These are phyloP conservation scores for Henckelia pumila DNA, from an alignment of 257 asterid species.

Conservation along the genomic window DNA sequence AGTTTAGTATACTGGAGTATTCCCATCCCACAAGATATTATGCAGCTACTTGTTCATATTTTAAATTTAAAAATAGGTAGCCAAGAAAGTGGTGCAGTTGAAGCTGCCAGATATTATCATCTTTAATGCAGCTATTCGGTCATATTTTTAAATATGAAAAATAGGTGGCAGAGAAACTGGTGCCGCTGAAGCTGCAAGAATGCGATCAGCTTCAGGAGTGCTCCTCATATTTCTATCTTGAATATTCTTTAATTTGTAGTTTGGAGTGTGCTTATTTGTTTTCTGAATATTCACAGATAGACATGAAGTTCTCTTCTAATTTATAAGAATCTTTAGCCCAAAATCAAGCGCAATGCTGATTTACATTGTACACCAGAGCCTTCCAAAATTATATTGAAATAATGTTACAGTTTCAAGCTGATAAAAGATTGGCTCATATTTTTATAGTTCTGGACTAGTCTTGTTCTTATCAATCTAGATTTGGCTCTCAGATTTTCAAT, in stretches of 20 bases:
- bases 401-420: background rate
- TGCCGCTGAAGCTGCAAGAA: conserved; percentile 17
- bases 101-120: background rate
- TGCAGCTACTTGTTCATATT: background rate
- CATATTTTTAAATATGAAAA: background rate
- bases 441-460: conserved; percentile 1
- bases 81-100: conserved; percentile 3
- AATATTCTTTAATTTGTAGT: background rate
- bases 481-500: background rate
- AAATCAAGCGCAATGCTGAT: background rate
- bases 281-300: background rate
- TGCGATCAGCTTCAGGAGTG: conserved; percentile 1
- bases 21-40: background rate
- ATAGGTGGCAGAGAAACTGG: background rate
- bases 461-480: background rate
- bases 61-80: background rate
- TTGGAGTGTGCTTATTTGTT: background rate
- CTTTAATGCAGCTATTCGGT: background rate
- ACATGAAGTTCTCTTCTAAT: background rate
- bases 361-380: background rate
- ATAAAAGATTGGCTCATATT: conserved; percentile 4
- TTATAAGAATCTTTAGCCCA: conserved; percentile 9
- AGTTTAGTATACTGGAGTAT: background rate
- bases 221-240: background rate
- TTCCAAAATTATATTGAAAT: background rate